These are phyloP conservation scores for Aspergillus steynii DNA, from an alignment of 495 filamentous ascomycete species.

Conservation along the genomic window DNA sequence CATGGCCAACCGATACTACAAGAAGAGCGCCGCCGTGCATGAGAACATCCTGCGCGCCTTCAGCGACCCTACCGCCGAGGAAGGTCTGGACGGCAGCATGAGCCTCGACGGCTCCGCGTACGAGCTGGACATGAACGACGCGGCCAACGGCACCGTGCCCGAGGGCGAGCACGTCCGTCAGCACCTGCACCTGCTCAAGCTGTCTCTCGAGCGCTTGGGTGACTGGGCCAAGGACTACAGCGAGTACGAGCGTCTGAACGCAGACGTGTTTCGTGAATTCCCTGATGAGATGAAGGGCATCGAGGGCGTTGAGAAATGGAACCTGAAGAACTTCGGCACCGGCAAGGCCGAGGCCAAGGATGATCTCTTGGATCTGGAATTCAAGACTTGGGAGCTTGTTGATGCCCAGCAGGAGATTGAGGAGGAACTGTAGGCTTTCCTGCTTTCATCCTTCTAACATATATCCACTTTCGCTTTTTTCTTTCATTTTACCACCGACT, in stretches of 20 bases:
- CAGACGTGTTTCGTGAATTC: conserved; percentile 27
- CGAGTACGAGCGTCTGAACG: conserved; percentile 32
- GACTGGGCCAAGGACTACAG: conserved; percentile 41
- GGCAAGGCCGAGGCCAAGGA: conserved; percentile 31
- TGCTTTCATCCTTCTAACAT: not conserved
- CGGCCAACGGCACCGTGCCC: not conserved
- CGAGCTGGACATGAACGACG: conserved; percentile 6
- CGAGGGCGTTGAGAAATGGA: conserved; percentile 43
- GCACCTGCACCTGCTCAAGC: conserved; percentile 41
- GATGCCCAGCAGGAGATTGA: not conserved
- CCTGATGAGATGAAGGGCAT: conserved; percentile 26
- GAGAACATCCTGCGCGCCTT: conserved; percentile 40
- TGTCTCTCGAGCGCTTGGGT: conserved; percentile 38
- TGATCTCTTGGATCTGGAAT: conserved; percentile 19
- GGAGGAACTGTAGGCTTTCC: not conserved
- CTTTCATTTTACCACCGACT: no score
- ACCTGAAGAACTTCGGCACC: conserved; percentile 36
- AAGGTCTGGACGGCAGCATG: conserved; percentile 20
- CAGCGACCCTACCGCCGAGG: conserved; percentile 33
- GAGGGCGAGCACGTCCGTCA: conserved; percentile 33
- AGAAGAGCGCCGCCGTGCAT: conserved; percentile 36
- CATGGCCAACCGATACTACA: conserved; percentile 42
- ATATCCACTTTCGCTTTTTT: not conserved
- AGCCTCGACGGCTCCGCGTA: conserved; percentile 18
- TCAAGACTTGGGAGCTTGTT: not conserved